These are phyloP conservation scores for Candida jianshihensis DNA, from an alignment of 805 yeast genomes.

Conservation along the genomic window DNA sequence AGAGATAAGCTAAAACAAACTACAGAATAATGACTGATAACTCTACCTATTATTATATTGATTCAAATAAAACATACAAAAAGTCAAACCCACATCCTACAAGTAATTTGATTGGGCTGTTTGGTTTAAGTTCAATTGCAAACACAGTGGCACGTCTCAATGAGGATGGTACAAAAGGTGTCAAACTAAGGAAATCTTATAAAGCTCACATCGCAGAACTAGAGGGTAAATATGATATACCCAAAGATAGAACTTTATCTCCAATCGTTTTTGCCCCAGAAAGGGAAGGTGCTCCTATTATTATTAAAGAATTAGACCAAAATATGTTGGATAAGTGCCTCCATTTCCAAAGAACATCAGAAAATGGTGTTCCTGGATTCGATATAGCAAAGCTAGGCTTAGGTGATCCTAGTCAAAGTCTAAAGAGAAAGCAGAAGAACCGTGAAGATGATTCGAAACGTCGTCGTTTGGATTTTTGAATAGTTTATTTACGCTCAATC, in stretches of 20 bases:
- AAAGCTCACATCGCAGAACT: constrained; percentile 86
- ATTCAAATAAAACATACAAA: constrained; percentile 22
- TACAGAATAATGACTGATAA: constrained; percentile 10
- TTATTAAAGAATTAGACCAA: constrained; percentile 43
- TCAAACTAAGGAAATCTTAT: constrained; percentile 88
- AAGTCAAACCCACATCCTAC: constrained; percentile 62
- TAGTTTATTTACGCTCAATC: neutral
- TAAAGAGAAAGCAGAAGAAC: constrained; percentile 34
- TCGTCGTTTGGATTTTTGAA: constrained; percentile 17
- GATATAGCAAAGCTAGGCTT: constrained; percentile 62
- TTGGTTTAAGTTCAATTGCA: constrained; percentile 62
- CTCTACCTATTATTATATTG: constrained; percentile 32
- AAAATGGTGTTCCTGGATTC: constrained; percentile 72
- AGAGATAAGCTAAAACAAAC: neutral
- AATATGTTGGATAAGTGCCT: constrained; percentile 43
- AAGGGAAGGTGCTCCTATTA: constrained; percentile 32
- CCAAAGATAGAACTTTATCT: constrained; percentile 36
- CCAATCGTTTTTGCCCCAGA: constrained; percentile 28
- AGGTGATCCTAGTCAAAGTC: constrained; percentile 32
- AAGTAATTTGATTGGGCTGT: constrained; percentile 62
- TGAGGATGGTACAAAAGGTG: constrained; percentile 85
- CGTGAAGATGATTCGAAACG: constrained; percentile 24
- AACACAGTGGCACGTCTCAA: constrained; percentile 79
- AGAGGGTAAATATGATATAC: constrained; percentile 69
- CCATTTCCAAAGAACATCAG: constrained; percentile 56